A percentile compares a stretch with the other conserved stretches of the same genome.
These are phyloP conservation scores for Yamadazyma trypodendri DNA, from an alignment of 1,139 yeast genomes.

Conservation along the genomic window DNA sequence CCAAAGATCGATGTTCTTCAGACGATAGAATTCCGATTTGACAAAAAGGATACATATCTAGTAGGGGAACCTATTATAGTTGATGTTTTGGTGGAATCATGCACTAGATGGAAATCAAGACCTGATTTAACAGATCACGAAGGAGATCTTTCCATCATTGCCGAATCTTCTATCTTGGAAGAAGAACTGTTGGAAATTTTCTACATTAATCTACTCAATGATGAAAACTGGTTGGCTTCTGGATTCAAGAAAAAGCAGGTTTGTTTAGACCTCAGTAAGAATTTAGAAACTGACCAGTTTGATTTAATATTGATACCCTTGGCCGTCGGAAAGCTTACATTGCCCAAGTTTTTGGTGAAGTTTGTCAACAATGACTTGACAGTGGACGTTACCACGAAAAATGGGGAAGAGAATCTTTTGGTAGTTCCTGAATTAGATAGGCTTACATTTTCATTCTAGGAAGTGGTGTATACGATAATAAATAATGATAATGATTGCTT, in stretches of 20 bases:
- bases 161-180: slow-evolving; percentile 27
- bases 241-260: slow-evolving; percentile 60
- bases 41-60: slow-evolving; percentile 39
- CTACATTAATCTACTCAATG: slow-evolving; percentile 31
- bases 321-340: slow-evolving; percentile 65
- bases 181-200: slow-evolving; percentile 18
- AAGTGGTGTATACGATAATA: background rate
- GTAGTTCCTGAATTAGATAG: slow-evolving; percentile 73
- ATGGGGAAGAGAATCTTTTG: slow-evolving; percentile 65
- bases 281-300: slow-evolving; percentile 19
- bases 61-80: slow-evolving; percentile 65
- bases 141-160: slow-evolving; percentile 20
- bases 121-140: slow-evolving; percentile 8
- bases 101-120: slow-evolving; percentile 41
- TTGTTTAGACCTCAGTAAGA: slow-evolving; percentile 22
- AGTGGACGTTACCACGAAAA: slow-evolving; percentile 65
- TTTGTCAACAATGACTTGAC: slow-evolving; percentile 15
- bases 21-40: slow-evolving; percentile 43
- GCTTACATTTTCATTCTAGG: slow-evolving; percentile 56
- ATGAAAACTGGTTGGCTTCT: slow-evolving; percentile 65
- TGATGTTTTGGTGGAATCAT: slow-evolving; percentile 43
- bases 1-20: slow-evolving; percentile 55
- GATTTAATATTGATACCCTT: slow-evolving; percentile 65
- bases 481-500: background rate
- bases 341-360: slow-evolving; percentile 64